A percentile compares a stretch with the other conserved stretches of the same genome.
Conservation (phyloP, 768 basidiomycete species). For the Podaxis sp. region DNA sequence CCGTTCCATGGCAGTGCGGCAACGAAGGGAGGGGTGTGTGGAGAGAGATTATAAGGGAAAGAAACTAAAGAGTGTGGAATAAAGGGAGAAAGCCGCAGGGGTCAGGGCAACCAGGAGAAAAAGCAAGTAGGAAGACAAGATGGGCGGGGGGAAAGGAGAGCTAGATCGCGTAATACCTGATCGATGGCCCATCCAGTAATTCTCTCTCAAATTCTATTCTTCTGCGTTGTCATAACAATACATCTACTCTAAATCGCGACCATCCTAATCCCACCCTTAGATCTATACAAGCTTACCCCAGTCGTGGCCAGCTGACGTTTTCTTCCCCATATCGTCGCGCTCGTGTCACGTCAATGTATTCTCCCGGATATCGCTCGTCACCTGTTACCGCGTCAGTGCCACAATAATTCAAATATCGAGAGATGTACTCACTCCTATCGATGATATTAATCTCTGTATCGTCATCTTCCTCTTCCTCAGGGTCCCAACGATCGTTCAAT, state of each 20-base stretch:
- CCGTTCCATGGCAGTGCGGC: not conserved
- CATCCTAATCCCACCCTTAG: not conserved
- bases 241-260: not conserved
- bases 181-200: not conserved
- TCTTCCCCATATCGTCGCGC: constrained; percentile 51
- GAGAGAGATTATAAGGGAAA: constrained; percentile 6
- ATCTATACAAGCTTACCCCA: constrained; percentile 32
- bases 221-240: constrained; percentile 7
- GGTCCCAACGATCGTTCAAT: constrained; percentile 58
- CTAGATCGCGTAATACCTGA: constrained; percentile 9
- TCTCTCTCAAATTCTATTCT: not conserved
- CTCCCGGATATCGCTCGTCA: constrained; percentile 65
- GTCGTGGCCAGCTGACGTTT: constrained; percentile 68
- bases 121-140: constrained; percentile 10
- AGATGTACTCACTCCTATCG: constrained; percentile 57
- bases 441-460: constrained; percentile 54
- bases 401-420: not conserved
- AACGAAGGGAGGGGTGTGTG: constrained; percentile 5
- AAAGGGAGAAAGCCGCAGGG: constrained; percentile 8
- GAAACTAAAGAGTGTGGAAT: constrained; percentile 13
- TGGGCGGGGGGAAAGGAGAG: constrained; percentile 14
- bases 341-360: constrained; percentile 72
- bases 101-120: constrained; percentile 1
- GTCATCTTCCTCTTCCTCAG: constrained; percentile 49
- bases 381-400: constrained; percentile 32